Percentiles rank a stretch among this genome's conserved stretches.
Conservation (phyloP, 371 early-diverging fungal species). For the Lichtheimia ramosa region DNA sequence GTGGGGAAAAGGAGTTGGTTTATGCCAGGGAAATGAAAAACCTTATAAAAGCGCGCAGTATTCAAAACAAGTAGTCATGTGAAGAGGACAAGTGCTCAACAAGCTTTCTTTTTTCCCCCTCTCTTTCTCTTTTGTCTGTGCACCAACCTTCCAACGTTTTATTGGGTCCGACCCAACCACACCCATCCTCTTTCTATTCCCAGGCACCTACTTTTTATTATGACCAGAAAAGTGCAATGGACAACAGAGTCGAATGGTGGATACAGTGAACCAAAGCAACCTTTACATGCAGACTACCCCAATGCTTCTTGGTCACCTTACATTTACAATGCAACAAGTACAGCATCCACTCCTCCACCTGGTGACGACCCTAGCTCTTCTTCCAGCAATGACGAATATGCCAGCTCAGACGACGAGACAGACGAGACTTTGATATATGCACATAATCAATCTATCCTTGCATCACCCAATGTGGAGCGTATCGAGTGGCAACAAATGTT, state of each 20-base stretch:
- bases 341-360: neutral
- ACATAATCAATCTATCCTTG: constrained; percentile 25
- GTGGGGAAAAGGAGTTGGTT: no score
- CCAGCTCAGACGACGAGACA: constrained; percentile 6
- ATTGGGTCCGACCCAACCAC: neutral
- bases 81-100: no score
- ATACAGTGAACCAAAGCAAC: neutral
- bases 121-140: neutral
- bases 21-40: no score
- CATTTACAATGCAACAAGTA: neutral
- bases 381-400: constrained; percentile 20
- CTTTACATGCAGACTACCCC: no score
- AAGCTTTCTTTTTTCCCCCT: no score
- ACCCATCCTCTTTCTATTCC: neutral
- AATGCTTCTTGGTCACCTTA: neutral
- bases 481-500: constrained; percentile 87
- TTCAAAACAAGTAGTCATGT: no score
- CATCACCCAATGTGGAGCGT: constrained; percentile 60
- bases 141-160: neutral
- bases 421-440: constrained; percentile 27
- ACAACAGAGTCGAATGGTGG: neutral
- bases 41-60: no score
- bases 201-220: neutral
- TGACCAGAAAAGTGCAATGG: neutral
- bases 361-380: constrained; percentile 23